Conservation (phyloP, 495 filamentous ascomycete species). For the Penicillium tannophilum region DNA sequence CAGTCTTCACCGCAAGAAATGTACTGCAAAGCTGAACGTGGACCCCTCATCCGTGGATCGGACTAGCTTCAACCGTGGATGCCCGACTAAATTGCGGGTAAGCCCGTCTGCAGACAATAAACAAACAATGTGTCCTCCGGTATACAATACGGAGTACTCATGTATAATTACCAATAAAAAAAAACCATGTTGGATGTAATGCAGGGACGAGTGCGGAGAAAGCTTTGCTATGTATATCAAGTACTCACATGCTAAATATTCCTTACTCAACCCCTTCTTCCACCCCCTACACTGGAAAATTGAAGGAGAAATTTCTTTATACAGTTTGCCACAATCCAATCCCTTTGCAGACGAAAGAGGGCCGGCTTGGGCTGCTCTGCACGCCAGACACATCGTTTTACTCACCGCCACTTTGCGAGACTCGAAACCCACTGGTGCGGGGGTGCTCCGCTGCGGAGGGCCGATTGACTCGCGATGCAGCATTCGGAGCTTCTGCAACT, state of each 20-base stretch:
- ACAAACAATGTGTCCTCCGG: not conserved
- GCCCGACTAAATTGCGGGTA: constrained; percentile 26
- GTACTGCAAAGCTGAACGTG: not conserved
- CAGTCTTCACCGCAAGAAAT: constrained; percentile 12
- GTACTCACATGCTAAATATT: not conserved
- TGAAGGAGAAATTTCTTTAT: not conserved
- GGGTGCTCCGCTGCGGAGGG: constrained; percentile 21
- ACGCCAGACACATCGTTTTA: constrained; percentile 19
- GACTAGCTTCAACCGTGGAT: constrained; percentile 17
- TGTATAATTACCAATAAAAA: too few relatives aligned
- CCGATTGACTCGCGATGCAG: not conserved
- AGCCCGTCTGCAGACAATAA: constrained; percentile 13
- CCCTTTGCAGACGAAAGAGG: not conserved
- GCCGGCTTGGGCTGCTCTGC: constrained; percentile 17
- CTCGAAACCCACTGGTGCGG: constrained; percentile 13
- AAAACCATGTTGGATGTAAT: not conserved
- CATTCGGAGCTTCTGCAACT: not conserved
- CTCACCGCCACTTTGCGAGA: constrained; percentile 33
- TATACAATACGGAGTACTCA: not conserved
- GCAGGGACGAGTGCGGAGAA: constrained; percentile 10
- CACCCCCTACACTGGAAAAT: not conserved
- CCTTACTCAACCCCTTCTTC: not conserved
- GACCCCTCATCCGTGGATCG: constrained; percentile 21
- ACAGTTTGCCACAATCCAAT: constrained; percentile 2
- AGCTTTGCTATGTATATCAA: not conserved